Percentiles rank a stretch among this genome's conserved stretches.
Conservation (phyloP, 2,329 filamentous ascomycete species). For the Sporothrix protearum region DNA sequence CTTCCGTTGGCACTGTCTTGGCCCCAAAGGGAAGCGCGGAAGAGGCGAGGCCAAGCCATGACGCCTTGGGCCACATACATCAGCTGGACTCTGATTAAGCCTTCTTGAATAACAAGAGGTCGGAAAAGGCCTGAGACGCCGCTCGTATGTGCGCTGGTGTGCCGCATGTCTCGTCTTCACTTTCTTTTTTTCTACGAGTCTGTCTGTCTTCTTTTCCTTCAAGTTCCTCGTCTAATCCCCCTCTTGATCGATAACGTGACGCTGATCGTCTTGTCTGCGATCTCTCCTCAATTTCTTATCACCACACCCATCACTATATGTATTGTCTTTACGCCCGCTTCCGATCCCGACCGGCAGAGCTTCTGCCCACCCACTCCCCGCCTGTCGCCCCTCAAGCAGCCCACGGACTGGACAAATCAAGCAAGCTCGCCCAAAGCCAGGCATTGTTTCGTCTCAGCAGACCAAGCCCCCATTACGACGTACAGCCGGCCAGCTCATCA, state of each 20-base stretch:
- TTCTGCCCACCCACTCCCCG: neutral
- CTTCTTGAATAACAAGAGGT: neutral
- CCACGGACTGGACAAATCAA: neutral
- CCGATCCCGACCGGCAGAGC: neutral
- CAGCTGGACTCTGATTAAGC: neutral
- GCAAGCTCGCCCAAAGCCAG: neutral
- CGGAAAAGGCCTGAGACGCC: neutral
- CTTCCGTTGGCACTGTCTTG: neutral
- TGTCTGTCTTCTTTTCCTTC: neutral
- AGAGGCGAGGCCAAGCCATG: neutral
- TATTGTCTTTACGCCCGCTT: neutral
- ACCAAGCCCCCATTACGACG: neutral
- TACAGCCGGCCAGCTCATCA: neutral
- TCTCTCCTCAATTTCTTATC: neutral
- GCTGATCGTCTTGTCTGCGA: neutral
- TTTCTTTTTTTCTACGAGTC: neutral
- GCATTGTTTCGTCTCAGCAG: neutral
- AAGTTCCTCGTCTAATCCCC: neutral
- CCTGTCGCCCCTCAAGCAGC: neutral
- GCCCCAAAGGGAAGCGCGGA: neutral
- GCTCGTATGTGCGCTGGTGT: neutral
- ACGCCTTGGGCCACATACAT: slow-evolving; percentile 3
- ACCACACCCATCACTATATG: neutral
- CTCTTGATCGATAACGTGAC: neutral
- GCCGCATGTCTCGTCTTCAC: neutral